phyloP scores from a whole-genome alignment of 169 alveolate species.

The Plasmodium falciparum region DNA sequence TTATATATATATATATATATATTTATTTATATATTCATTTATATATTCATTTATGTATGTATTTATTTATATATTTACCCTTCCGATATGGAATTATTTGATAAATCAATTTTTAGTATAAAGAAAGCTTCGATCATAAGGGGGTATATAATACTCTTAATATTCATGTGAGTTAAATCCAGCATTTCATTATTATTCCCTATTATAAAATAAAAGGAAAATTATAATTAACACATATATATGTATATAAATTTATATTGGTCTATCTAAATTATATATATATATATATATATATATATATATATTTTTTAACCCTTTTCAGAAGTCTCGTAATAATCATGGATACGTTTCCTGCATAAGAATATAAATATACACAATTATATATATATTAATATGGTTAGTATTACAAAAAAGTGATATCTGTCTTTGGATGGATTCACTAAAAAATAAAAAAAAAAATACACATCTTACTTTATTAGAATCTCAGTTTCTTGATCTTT shows the following conservation, averaged over 20 bases:
- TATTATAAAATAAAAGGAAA: background rate
- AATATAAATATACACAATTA: background rate
- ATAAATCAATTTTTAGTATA: constrained; percentile 46
- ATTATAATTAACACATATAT: background rate
- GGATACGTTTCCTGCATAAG: constrained; percentile 28
- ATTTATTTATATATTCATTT: constrained; percentile 22
- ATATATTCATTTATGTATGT: background rate
- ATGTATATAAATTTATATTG: constrained; percentile 2
- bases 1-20: background rate
- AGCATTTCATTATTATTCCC: constrained; percentile 8
- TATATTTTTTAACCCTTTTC: constrained; percentile 37
- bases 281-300: background rate
- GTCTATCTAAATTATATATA: background rate
- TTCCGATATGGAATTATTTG: constrained; percentile 47
- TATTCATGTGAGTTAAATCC: constrained; percentile 34
- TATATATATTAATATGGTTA: background rate
- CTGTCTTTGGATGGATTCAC: no score
- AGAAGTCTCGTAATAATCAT: constrained; percentile 40
- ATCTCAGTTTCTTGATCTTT: constrained; percentile 51
- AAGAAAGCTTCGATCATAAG: constrained; percentile 64
- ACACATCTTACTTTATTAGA: constrained; percentile 35
- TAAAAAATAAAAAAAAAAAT: background rate
- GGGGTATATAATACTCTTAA: constrained; percentile 32
- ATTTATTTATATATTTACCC: constrained; percentile 46
- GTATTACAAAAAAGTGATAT: background rate